These are phyloP conservation scores for Caryopteris hybrid DNA, from an alignment of 305 asterid genomes.

Conservation along the genomic window DNA sequence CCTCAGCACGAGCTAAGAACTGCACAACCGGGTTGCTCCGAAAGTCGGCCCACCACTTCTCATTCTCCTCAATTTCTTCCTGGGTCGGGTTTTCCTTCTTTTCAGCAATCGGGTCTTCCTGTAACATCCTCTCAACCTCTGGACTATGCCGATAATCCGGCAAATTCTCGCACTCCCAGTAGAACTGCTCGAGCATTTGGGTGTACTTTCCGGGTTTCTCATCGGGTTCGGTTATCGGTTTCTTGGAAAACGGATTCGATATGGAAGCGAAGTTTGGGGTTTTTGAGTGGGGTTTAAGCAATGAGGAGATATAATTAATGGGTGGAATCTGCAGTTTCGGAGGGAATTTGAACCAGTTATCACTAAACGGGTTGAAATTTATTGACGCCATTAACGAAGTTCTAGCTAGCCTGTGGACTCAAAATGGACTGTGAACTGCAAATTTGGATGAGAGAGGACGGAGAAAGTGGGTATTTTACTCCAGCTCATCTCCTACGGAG, in stretches of 20 bases:
- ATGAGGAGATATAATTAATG: slow-evolving; percentile 35
- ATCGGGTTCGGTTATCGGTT: slow-evolving; percentile 31
- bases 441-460: slow-evolving; percentile 15
- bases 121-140: slow-evolving; percentile 64
- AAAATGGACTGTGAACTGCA: background rate
- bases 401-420: background rate
- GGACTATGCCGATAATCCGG: slow-evolving; percentile 79
- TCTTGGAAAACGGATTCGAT: slow-evolving; percentile 48
- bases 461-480: background rate
- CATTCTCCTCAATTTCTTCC: slow-evolving; percentile 83
- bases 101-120: slow-evolving; percentile 60
- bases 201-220: slow-evolving; percentile 56
- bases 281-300: slow-evolving; percentile 43
- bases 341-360: slow-evolving; percentile 70
- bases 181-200: slow-evolving; percentile 67
- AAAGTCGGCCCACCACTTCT: slow-evolving; percentile 69
- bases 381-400: slow-evolving; percentile 54
- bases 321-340: slow-evolving; percentile 51
- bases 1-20: slow-evolving; percentile 69
- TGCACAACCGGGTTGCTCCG: slow-evolving; percentile 66
- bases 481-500: slow-evolving; percentile 17
- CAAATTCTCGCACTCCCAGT: slow-evolving; percentile 79
- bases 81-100: slow-evolving; percentile 68
- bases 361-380: slow-evolving; percentile 65
- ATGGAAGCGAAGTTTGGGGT: slow-evolving; percentile 67